Conservation (phyloP, 257 asterid species). For the Capsicum chinense region DNA sequence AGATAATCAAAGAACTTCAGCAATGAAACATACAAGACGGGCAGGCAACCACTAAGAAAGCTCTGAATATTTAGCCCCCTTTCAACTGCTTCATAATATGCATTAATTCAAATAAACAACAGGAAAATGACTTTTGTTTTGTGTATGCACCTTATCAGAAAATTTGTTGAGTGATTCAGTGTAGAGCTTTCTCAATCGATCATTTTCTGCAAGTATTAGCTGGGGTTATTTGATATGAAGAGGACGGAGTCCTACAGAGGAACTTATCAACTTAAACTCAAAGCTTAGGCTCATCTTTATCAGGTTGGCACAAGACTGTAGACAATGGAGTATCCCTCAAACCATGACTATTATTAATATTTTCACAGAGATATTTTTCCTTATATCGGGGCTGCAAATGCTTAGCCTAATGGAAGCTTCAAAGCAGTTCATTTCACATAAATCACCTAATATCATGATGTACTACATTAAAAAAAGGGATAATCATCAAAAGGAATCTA, state of each 20-base stretch:
- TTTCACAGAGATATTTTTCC: background rate
- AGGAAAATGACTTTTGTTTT: background rate
- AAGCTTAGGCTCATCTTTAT: background rate
- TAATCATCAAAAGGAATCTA: background rate
- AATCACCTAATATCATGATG: background rate
- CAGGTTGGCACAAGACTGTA: background rate
- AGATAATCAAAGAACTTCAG: background rate
- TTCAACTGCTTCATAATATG: background rate
- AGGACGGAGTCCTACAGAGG: background rate
- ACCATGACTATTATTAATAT: background rate
- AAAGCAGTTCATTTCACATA: background rate
- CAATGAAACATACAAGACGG: background rate
- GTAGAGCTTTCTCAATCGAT: conserved; percentile 41
- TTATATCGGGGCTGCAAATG: background rate
- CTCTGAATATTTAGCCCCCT: background rate
- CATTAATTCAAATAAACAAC: background rate
- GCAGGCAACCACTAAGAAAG: background rate
- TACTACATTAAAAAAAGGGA: background rate
- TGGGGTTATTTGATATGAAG: background rate
- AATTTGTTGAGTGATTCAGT: conserved; percentile 36
- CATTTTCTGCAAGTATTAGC: conserved; percentile 40
- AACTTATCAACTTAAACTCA: background rate
- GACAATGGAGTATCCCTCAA: background rate
- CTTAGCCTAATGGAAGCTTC: background rate
- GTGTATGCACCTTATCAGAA: conserved; percentile 39